Conservation (phyloP, 1,139 yeast genomes). For the Spathaspora sp. region DNA sequence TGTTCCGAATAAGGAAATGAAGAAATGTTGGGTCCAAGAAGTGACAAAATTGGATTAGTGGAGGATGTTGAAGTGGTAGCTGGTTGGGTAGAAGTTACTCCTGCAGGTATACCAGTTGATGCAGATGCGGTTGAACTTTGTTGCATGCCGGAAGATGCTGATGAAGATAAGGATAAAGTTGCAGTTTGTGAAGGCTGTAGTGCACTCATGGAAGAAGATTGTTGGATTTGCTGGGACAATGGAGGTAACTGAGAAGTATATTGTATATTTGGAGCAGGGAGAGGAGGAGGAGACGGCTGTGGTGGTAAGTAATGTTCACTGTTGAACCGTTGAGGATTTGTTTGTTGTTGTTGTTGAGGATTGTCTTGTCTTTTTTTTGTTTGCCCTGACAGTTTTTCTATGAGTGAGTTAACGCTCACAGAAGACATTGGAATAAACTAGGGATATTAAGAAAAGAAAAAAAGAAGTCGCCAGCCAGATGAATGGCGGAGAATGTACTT, state of each 20-base stretch:
- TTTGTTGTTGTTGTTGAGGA: conserved; percentile 3
- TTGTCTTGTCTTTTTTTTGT: conserved; percentile 6
- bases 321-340: neutral
- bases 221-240: neutral
- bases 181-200: neutral
- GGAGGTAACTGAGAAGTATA: neutral
- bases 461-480: neutral
- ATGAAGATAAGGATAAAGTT: neutral
- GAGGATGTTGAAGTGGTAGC: neutral
- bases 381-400: conserved; percentile 9
- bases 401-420: conserved; percentile 17
- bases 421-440: conserved; percentile 9
- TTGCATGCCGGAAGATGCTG: neutral
- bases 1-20: conserved; percentile 64
- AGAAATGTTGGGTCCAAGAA: conserved; percentile 54
- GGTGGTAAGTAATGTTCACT: conserved; percentile 1
- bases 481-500: neutral
- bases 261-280: neutral
- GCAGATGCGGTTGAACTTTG: neutral
- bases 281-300: conserved; percentile 4
- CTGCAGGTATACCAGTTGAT: neutral
- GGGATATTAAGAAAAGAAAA: neutral
- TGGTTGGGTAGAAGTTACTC: neutral
- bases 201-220: neutral
- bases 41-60: conserved; percentile 21